Conservation (phyloP, 768 basidiomycete species). For the Phylloporus arenicola region DNA sequence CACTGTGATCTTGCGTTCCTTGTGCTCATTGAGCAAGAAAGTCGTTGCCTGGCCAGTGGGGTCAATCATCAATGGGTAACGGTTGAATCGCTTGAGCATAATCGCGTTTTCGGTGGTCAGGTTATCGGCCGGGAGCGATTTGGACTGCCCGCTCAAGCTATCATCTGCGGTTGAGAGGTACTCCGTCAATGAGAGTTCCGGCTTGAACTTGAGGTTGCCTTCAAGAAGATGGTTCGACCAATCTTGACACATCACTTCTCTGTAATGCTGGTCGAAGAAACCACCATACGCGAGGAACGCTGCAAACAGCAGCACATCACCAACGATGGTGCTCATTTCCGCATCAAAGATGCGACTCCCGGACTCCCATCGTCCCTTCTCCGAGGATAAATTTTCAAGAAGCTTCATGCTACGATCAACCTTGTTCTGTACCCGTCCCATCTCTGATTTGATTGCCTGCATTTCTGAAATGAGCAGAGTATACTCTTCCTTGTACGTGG, state of each 20-base stretch:
- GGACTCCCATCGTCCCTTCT: constrained; percentile 88
- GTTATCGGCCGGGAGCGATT: constrained; percentile 91
- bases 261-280: constrained; percentile 98
- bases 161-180: constrained; percentile 97
- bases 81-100: constrained; percentile 97
- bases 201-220: constrained; percentile 87
- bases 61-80: constrained; percentile 96
- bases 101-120: constrained; percentile 99
- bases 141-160: constrained; percentile 91
- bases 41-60: constrained; percentile 96
- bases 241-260: constrained; percentile 94
- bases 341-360: constrained; percentile 94
- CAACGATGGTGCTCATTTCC: constrained; percentile 98
- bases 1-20: constrained; percentile 93
- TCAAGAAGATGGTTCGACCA: constrained; percentile 88
- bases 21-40: constrained; percentile 92
- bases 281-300: constrained; percentile 97
- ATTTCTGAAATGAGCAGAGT: constrained; percentile 94
- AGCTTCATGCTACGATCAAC: constrained; percentile 96
- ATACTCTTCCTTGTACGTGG: constrained; percentile 94
- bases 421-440: constrained; percentile 96
- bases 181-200: constrained; percentile 88
- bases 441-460: constrained; percentile 94
- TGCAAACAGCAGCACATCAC: constrained; percentile 91
- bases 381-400: constrained; percentile 90